Percentiles rank a stretch among this genome's conserved stretches.
Evolutionary conservation across 202 grass and related monocot genomes (phyloP).

Genomic region (Alloteropsis angusta): DNA sequence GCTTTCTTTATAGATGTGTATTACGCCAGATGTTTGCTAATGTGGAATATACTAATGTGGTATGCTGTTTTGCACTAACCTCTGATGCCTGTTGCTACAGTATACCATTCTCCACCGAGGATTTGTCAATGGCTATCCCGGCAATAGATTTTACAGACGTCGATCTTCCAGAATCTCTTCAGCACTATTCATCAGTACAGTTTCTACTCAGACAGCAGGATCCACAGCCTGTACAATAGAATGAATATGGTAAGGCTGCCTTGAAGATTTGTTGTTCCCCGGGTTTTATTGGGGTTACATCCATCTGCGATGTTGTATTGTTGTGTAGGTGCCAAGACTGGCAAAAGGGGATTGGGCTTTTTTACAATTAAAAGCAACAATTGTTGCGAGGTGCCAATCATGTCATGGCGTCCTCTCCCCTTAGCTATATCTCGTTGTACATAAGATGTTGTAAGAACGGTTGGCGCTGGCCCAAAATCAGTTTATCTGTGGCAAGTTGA

Average conservation of each 20-base stretch:
- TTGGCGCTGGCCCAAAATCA: neutral
- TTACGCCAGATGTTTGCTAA: neutral
- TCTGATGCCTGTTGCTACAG: constrained; percentile 43
- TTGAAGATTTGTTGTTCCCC: constrained; percentile 20
- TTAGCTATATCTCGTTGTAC: constrained; percentile 23
- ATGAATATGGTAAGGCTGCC: neutral
- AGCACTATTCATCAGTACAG: constrained; percentile 49
- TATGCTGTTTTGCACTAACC: constrained; percentile 6
- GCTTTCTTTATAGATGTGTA: neutral
- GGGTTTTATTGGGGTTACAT: constrained; percentile 17
- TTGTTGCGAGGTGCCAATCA: constrained; percentile 40
- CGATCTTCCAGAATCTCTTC: constrained; percentile 56
- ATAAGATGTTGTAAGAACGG: constrained; percentile 20
- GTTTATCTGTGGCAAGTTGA: neutral
- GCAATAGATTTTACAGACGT: constrained; percentile 59
- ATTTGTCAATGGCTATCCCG: constrained; percentile 92
- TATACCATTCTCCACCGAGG: constrained; percentile 90
- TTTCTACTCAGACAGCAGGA: constrained; percentile 43
- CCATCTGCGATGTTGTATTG: constrained; percentile 36
- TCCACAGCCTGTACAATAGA: constrained; percentile 22
- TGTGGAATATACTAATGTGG: neutral
- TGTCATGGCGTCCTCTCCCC: neutral
- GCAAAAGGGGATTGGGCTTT: neutral
- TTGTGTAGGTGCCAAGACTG: constrained; percentile 32
- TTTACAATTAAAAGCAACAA: constrained; percentile 45